These are phyloP conservation scores for Curvularia hawaiiensis DNA, from an alignment of 2,329 filamentous ascomycete genomes.

Conservation along the genomic window DNA sequence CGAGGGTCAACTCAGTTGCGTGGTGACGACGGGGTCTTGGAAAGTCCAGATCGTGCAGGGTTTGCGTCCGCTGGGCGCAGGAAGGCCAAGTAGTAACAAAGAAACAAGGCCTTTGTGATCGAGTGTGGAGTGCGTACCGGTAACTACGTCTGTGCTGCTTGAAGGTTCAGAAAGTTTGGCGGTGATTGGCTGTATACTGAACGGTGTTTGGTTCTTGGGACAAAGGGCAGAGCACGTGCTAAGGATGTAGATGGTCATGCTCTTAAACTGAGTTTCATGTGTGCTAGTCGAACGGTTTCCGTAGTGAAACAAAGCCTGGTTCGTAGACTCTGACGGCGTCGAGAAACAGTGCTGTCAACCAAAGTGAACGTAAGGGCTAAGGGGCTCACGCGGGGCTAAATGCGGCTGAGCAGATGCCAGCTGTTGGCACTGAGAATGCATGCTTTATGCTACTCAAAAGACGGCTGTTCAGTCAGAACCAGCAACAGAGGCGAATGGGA, in stretches of 20 bases:
- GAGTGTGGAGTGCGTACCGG: background rate
- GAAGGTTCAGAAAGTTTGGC: background rate
- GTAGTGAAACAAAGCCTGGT: background rate
- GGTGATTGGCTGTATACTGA: background rate
- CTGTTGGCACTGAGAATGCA: background rate
- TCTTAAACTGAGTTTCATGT: background rate
- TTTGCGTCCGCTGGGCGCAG: background rate
- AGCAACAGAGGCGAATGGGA: background rate
- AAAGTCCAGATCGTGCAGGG: background rate
- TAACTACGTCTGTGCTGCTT: background rate
- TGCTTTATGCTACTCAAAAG: background rate
- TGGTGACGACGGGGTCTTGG: background rate
- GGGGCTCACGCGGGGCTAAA: background rate
- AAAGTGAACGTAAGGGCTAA: background rate
- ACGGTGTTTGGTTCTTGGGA: background rate
- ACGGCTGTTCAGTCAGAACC: background rate
- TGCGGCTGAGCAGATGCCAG: background rate
- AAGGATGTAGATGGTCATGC: background rate
- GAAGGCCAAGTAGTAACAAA: background rate
- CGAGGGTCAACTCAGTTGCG: background rate
- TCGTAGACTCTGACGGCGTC: background rate
- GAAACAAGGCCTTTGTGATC: background rate
- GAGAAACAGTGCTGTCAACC: background rate
- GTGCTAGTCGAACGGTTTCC: background rate
- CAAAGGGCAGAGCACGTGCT: background rate